These are phyloP conservation scores for Pseudocercospora macadamiae DNA, from an alignment of 2,329 filamentous ascomycete genomes.

Conservation along the genomic window DNA sequence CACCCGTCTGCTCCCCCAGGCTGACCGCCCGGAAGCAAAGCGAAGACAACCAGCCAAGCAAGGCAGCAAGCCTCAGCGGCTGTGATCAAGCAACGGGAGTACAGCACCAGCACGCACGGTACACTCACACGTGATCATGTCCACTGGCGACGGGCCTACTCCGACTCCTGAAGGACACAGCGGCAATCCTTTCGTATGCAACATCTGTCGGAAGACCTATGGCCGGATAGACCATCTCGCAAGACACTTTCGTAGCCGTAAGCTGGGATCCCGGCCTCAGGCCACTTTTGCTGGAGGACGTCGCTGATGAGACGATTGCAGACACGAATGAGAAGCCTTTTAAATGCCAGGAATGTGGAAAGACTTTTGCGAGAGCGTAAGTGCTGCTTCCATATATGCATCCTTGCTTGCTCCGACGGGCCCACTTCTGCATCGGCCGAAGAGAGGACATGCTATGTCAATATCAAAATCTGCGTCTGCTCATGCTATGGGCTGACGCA, in stretches of 20 bases:
- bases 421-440: conserved; percentile 12
- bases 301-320: conserved; percentile 12
- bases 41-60: background rate
- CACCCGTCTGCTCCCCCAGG: conserved; percentile 10
- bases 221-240: conserved; percentile 28
- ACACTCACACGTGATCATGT: conserved; percentile 11
- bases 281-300: background rate
- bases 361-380: conserved; percentile 29
- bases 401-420: background rate
- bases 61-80: background rate
- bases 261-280: conserved; percentile 1
- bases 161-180: background rate
- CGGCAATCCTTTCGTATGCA: conserved; percentile 26
- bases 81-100: background rate
- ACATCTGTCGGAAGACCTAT: conserved; percentile 29
- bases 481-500: background rate
- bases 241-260: conserved; percentile 27
- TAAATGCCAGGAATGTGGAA: conserved; percentile 23
- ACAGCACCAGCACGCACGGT: background rate
- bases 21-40: conserved; percentile 7
- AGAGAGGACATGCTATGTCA: background rate
- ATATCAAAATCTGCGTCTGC: background rate
- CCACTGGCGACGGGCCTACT: background rate
- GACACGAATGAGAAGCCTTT: conserved; percentile 30
- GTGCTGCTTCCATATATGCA: conserved; percentile 3